Evolutionary conservation across 2,329 filamentous ascomycete genomes (phyloP), one percentile per base, ranked within the genome.

Genomic region (Colletotrichum zoysiae): DNA sequence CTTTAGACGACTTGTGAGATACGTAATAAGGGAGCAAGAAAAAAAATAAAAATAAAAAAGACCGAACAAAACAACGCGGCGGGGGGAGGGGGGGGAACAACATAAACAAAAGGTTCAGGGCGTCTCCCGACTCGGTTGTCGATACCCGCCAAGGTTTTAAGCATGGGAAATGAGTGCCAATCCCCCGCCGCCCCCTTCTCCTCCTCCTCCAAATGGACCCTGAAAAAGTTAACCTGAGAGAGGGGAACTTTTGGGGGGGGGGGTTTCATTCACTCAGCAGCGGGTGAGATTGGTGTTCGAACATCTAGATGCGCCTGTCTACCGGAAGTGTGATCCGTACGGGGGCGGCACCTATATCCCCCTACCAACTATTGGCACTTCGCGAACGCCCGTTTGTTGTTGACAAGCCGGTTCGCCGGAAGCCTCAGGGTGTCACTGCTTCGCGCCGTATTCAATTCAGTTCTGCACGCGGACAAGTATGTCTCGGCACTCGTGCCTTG

Each of bases 401-500:
- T 48, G 18, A 35, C 30, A 16, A 23, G 14, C 20, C 26, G 14
- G n/a, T 23, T 18, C 5, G 6, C 18, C 2, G 30, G 18, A 35
- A 61, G 58, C 44, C 3, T 20, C 23, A 48, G 18, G 58, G n/a
- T n/a, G 42, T 12, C 8, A 12, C 30, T 30, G 4, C 30, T 30
- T 30, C 2, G 30, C 4, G 3, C 30, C 30, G 5, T 23, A 48
- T 61, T 3, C 18, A n/a, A 6, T 20, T 50, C 30, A 8, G 30
- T 18, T 18, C 58, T 53, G 60, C 60, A 63, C 38, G 26, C 60
- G 48, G 46, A 20, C 14, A 46, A 40, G n/a, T 23, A 53, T 40
- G 60, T 63, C 60, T 63, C 60, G 60, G 60, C 51, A 63, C 60
- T 63, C 16, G 33, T n/a, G 30, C 9, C 44, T 44, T 14, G 12